Evolutionary conservation across 345 rosid genomes (phyloP).

Genomic region (Streptanthus diversifolius): DNA sequence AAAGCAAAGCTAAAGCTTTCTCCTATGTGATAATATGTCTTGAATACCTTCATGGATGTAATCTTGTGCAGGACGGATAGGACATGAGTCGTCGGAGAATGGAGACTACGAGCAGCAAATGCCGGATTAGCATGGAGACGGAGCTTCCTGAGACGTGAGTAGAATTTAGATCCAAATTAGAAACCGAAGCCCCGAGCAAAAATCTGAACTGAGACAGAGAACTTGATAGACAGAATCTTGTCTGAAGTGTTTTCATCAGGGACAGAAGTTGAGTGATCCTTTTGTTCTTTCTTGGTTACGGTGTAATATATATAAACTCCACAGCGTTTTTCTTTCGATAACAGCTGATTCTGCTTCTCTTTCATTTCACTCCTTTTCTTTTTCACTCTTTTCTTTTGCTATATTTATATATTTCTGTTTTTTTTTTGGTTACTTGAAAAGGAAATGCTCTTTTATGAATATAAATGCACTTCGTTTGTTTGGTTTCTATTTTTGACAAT

Average conservation of each 20-base stretch:
- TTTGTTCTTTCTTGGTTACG: conserved; percentile 26
- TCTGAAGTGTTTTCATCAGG: conserved; percentile 5
- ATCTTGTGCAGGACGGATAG: conserved; percentile 49
- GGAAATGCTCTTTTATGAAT: conserved; percentile 20
- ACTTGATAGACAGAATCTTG: conserved; percentile 1
- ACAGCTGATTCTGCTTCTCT: conserved; percentile 22
- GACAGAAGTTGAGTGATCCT: conserved; percentile 28
- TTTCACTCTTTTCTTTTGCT: not conserved
- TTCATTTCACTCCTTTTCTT: conserved; percentile 14
- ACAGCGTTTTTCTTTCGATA: conserved; percentile 8
- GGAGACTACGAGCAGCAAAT: conserved; percentile 53
- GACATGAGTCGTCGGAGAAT: conserved; percentile 58
- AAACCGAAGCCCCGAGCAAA: conserved; percentile 17
- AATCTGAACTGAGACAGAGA: conserved; percentile 20
- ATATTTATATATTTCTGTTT: not conserved
- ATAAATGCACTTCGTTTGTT: conserved; percentile 8
- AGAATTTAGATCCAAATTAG: conserved; percentile 31
- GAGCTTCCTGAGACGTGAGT: conserved; percentile 17
- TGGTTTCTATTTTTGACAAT: conserved; percentile 4
- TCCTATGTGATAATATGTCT: not conserved
- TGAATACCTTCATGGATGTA: not conserved
- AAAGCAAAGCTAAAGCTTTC: not conserved
- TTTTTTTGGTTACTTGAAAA: not conserved
- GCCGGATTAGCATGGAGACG: conserved; percentile 30
- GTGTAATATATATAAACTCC: conserved; percentile 27